These are phyloP conservation scores for Pythium chondricola DNA, from an alignment of 352 stramenopile genomes.

Conservation along the genomic window DNA sequence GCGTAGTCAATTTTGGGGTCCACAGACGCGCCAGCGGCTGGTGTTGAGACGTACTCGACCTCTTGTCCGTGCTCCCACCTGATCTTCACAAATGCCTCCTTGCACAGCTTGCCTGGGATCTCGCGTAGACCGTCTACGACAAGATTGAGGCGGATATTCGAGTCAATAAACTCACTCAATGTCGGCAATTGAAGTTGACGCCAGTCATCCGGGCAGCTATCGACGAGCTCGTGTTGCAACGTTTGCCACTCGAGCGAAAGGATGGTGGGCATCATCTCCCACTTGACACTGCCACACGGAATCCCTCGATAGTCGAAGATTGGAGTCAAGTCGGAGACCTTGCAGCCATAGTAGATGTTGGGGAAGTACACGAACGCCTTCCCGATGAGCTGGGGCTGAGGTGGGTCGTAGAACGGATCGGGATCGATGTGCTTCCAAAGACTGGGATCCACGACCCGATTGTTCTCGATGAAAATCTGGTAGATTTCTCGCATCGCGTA, in stretches of 20 bases:
- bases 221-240: constrained; percentile 49
- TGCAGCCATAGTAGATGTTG: constrained; percentile 56
- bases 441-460: constrained; percentile 26
- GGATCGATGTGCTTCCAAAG: constrained; percentile 19
- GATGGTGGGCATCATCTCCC: constrained; percentile 53
- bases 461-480: constrained; percentile 76
- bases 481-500: constrained; percentile 88
- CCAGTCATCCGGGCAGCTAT: constrained; percentile 43
- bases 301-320: constrained; percentile 51
- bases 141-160: constrained; percentile 52
- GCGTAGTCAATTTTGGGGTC: constrained; percentile 58
- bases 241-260: constrained; percentile 76
- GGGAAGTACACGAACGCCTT: constrained; percentile 62
- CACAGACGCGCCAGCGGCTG: constrained; percentile 38
- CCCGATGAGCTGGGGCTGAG: constrained; percentile 64
- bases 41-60: constrained; percentile 38
- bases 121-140: constrained; percentile 41
- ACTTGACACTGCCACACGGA: constrained; percentile 37
- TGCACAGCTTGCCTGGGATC: constrained; percentile 71
- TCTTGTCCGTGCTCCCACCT: constrained; percentile 33
- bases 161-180: constrained; percentile 35
- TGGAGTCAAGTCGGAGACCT: constrained; percentile 42
- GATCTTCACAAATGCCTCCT: constrained; percentile 54
- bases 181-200: constrained; percentile 31
- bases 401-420: constrained; percentile 78